These are phyloP conservation scores for Trichoderma guizhouense DNA, from an alignment of 2,329 filamentous ascomycete species.

Conservation along the genomic window DNA sequence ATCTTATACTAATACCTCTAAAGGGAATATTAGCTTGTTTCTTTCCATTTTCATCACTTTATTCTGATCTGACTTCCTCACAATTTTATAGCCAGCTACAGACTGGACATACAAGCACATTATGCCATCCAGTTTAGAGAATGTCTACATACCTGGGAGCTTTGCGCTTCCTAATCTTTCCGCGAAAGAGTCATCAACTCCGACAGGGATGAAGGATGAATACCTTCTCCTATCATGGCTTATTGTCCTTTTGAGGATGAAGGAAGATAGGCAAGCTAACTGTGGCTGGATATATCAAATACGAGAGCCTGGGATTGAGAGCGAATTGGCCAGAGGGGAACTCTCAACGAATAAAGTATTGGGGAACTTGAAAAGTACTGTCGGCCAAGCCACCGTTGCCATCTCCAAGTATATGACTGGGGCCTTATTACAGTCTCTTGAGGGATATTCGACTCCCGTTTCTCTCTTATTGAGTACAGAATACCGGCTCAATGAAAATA, in stretches of 20 bases:
- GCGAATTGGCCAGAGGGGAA: not conserved
- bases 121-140: not conserved
- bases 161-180: not conserved
- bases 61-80: not conserved
- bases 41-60: not conserved
- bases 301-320: not conserved
- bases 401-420: not conserved
- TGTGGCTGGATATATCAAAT: slow-evolving; percentile 32
- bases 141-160: not conserved
- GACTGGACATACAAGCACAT: not conserved
- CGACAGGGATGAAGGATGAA: slow-evolving; percentile 28
- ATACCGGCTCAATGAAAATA: not conserved
- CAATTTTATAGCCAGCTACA: not conserved
- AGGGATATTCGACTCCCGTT: not conserved
- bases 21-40: not conserved
- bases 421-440: not conserved
- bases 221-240: slow-evolving; percentile 43
- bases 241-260: slow-evolving; percentile 40
- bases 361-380: not conserved
- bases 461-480: not conserved
- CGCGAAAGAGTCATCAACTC: not conserved
- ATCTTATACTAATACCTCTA: not conserved
- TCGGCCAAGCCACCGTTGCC: not conserved
- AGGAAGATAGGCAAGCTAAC: slow-evolving; percentile 35
- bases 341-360: not conserved